These are phyloP conservation scores for Naganishia sp. DNA, from an alignment of 1,284 basidiomycete species.

Conservation along the genomic window DNA sequence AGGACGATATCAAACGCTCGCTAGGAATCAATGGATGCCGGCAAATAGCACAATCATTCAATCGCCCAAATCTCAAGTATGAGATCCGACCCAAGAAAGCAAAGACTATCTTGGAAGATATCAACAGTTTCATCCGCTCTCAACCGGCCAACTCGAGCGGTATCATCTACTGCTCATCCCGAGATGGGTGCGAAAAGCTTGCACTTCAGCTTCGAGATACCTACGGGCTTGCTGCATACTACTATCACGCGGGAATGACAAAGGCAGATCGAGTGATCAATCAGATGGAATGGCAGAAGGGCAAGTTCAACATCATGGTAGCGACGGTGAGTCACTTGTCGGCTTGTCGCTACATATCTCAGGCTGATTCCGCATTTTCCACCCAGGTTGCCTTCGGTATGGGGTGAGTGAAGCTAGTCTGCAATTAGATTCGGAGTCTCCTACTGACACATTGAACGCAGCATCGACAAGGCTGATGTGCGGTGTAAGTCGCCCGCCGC, in stretches of 20 bases:
- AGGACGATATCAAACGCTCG: constrained; percentile 67
- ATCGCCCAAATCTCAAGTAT: constrained; percentile 85
- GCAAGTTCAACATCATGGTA: constrained; percentile 77
- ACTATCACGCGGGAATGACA: constrained; percentile 84
- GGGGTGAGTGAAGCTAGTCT: constrained; percentile 59
- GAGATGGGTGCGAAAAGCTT: constrained; percentile 74
- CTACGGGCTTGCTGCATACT: constrained; percentile 66
- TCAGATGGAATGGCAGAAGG: constrained; percentile 74
- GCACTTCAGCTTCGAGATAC: constrained; percentile 66
- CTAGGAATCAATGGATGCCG: constrained; percentile 25
- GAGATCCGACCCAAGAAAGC: constrained; percentile 69
- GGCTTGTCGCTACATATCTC: not conserved
- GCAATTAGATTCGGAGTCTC: not conserved
- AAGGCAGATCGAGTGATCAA: constrained; percentile 66
- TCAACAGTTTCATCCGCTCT: constrained; percentile 69
- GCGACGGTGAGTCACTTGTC: constrained; percentile 63
- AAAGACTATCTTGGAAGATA: constrained; percentile 63
- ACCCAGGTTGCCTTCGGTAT: constrained; percentile 85
- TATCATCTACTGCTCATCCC: constrained; percentile 80
- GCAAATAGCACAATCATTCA: constrained; percentile 72
- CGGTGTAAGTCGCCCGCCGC: constrained; percentile 53
- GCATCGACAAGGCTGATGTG: constrained; percentile 80
- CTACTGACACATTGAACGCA: constrained; percentile 21
- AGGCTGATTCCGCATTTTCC: constrained; percentile 16
- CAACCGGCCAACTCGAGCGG: constrained; percentile 63